Evolutionary conservation across 2,329 filamentous ascomycete genomes (phyloP).

Genomic region (Phoma sp.): DNA sequence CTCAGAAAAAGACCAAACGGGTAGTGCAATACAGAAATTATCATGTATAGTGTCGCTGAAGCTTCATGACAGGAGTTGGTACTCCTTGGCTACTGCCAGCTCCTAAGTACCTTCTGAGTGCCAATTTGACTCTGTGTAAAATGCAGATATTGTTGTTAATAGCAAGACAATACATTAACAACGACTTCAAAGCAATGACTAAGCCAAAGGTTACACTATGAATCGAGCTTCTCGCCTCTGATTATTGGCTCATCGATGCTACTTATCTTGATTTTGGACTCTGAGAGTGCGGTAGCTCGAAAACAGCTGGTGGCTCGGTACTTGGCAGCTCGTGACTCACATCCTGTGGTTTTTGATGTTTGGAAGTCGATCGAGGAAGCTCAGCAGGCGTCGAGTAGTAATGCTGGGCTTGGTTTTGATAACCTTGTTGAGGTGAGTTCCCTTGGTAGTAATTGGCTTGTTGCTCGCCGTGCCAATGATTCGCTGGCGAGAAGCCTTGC

Average conservation of each 20-base stretch:
- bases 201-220: no score
- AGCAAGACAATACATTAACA: no score
- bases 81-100: no score
- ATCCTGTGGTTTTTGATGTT: neutral
- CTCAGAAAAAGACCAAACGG: no score
- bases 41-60: no score
- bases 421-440: neutral
- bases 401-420: neutral
- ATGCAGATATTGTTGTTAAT: no score
- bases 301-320: neutral
- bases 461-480: neutral
- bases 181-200: no score
- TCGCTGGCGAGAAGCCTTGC: slow-evolving; percentile 8
- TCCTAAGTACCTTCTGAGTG: no score
- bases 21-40: no score
- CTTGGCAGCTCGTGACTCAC: slow-evolving; percentile 3
- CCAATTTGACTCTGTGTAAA: no score
- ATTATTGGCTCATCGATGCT: neutral
- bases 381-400: slow-evolving; percentile 9
- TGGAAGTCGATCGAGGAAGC: neutral
- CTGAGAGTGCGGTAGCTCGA: slow-evolving; percentile 1
- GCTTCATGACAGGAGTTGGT: no score
- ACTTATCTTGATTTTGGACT: slow-evolving; percentile 6
- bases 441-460: neutral
- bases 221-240: no score